Conservation (phyloP, 306 rosid species). For the Senna tora region DNA sequence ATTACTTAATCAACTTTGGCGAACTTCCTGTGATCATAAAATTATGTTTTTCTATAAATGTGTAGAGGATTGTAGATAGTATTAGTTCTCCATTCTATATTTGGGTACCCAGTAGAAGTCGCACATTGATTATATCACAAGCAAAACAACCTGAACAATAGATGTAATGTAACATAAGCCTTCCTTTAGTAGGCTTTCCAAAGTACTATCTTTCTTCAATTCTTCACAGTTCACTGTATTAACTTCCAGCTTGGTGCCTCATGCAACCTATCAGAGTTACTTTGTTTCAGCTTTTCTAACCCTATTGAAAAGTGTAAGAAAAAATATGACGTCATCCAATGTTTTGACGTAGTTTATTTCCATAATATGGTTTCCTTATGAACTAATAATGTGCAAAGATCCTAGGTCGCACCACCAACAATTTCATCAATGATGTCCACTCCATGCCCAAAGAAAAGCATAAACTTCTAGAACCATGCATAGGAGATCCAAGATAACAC, state of each 20-base stretch:
- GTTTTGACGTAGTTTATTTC: slow-evolving; percentile 7
- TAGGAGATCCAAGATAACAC: slow-evolving; percentile 1
- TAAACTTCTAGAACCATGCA: slow-evolving; percentile 29
- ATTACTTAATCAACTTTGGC: not conserved
- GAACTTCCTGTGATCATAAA: not conserved
- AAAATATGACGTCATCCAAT: not conserved
- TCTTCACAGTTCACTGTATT: not conserved
- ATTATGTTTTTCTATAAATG: not conserved
- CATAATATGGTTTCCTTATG: not conserved
- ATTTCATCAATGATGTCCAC: not conserved
- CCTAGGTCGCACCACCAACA: not conserved
- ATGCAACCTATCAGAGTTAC: slow-evolving; percentile 6
- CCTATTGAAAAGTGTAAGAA: not conserved
- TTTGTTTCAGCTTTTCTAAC: slow-evolving; percentile 21
- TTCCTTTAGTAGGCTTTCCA: not conserved
- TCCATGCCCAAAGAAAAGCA: slow-evolving; percentile 26
- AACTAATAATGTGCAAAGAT: not conserved
- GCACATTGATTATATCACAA: not conserved
- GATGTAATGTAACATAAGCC: not conserved
- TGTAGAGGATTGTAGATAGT: not conserved
- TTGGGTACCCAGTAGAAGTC: not conserved
- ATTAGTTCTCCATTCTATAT: not conserved
- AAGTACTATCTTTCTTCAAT: not conserved
- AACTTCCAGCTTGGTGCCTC: not conserved
- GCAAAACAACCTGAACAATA: not conserved